Evolutionary conservation across 2,329 filamentous ascomycete genomes (phyloP).

Genomic region (Phialocephala sp.): DNA sequence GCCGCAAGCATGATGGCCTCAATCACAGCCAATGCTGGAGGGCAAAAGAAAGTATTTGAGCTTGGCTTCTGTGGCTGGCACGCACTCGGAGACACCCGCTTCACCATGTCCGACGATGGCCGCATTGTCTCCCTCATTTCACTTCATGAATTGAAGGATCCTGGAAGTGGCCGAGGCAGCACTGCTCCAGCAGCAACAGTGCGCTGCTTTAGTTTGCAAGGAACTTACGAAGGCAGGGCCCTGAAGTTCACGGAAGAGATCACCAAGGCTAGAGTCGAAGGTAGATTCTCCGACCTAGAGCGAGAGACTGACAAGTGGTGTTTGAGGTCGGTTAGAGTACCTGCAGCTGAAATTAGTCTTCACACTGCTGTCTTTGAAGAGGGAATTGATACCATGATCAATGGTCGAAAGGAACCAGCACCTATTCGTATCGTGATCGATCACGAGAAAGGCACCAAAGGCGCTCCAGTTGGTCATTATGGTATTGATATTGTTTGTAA

Average conservation of each 20-base stretch:
- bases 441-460: constrained; percentile 68
- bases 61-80: constrained; percentile 79
- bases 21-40: constrained; percentile 67
- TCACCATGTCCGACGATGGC: constrained; percentile 72
- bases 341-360: constrained; percentile 63
- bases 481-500: constrained; percentile 75
- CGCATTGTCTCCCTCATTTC: constrained; percentile 72
- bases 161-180: constrained; percentile 54
- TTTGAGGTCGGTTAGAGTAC: constrained; percentile 70
- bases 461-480: constrained; percentile 68
- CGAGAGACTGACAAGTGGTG: constrained; percentile 83
- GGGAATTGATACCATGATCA: constrained; percentile 63
- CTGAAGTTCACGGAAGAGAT: constrained; percentile 83
- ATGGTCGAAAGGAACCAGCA: constrained; percentile 70
- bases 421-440: constrained; percentile 77
- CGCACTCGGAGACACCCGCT: constrained; percentile 70
- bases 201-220: constrained; percentile 74
- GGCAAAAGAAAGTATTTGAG: constrained; percentile 65
- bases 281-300: constrained; percentile 81
- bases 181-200: constrained; percentile 60
- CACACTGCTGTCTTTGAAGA: constrained; percentile 77
- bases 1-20: constrained; percentile 66
- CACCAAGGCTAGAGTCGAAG: constrained; percentile 84
- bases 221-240: constrained; percentile 79
- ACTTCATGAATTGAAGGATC: constrained; percentile 63